phyloP scores from a whole-genome alignment of 495 filamentous ascomycete genomes.

The Entonaema liquescens region DNA sequence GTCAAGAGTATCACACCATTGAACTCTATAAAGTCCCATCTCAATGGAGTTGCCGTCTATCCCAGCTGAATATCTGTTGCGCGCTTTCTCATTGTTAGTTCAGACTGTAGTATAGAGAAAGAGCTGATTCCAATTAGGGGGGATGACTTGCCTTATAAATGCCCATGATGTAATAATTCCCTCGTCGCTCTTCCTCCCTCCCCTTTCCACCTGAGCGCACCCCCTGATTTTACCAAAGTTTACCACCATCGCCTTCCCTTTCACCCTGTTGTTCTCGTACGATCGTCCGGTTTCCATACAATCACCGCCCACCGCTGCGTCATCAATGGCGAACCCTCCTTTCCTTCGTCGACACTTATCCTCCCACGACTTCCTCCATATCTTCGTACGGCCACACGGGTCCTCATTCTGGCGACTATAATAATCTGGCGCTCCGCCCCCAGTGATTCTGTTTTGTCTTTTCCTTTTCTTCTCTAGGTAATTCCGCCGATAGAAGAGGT shows the following conservation, averaged over 20 bases:
- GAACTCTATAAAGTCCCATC: not conserved
- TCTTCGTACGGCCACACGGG: not conserved
- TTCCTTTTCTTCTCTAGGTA: not conserved
- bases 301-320: not conserved
- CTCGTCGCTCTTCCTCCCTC: not conserved
- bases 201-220: not conserved
- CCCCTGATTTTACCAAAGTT: not conserved
- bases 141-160: not conserved
- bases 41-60: not conserved
- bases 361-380: not conserved
- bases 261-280: not conserved
- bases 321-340: not conserved
- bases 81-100: not conserved
- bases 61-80: not conserved
- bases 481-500: not conserved
- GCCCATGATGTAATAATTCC: not conserved
- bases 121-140: constrained; percentile 1
- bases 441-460: constrained; percentile 3
- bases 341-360: not conserved
- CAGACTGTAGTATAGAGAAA: not conserved
- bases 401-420: not conserved
- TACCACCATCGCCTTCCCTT: not conserved
- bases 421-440: not conserved
- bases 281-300: not conserved
- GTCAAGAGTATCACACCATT: not conserved